Evolutionary conservation across 345 rosid genomes (phyloP).

Genomic region (Hibiscus trionum): DNA sequence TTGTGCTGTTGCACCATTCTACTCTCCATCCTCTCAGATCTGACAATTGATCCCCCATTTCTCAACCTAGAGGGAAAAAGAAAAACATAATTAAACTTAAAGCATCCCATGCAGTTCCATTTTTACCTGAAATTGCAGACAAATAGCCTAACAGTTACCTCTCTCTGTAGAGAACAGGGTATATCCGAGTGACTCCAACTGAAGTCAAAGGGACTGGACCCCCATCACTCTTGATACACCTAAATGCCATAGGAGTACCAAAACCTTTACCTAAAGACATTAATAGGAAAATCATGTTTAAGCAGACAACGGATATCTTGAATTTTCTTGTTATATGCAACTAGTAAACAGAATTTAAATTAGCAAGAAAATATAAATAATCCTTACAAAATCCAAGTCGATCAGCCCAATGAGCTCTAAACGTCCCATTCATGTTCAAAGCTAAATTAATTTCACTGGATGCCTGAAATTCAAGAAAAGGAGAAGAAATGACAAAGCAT

Average conservation of each 20-base stretch:
- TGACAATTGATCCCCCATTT: constrained; percentile 55
- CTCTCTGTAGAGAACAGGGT: constrained; percentile 87
- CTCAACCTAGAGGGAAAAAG: constrained; percentile 39
- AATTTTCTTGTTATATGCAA: constrained; percentile 5
- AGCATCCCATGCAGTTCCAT: constrained; percentile 7
- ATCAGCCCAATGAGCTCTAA: constrained; percentile 94
- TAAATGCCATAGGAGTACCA: constrained; percentile 69
- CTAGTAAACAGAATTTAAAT: not conserved
- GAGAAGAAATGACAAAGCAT: constrained; percentile 8
- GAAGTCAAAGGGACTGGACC: constrained; percentile 75
- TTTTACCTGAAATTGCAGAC: constrained; percentile 12
- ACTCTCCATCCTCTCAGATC: constrained; percentile 81
- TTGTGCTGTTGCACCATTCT: constrained; percentile 40
- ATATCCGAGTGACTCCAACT: constrained; percentile 80
- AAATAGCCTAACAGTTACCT: constrained; percentile 37
- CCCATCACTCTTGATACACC: constrained; percentile 83
- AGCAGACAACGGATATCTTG: constrained; percentile 9
- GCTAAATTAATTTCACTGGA: constrained; percentile 43
- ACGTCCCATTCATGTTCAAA: constrained; percentile 84
- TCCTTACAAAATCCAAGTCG: constrained; percentile 84
- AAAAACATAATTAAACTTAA: constrained; percentile 3
- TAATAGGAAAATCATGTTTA: constrained; percentile 18
- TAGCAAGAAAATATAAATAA: constrained; percentile 15
- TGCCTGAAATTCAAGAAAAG: constrained; percentile 45
- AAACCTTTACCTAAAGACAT: constrained; percentile 52